Base-by-base conservation (phyloP, 306 rosid species). In the Hippophae rhamnoides region DNA sequence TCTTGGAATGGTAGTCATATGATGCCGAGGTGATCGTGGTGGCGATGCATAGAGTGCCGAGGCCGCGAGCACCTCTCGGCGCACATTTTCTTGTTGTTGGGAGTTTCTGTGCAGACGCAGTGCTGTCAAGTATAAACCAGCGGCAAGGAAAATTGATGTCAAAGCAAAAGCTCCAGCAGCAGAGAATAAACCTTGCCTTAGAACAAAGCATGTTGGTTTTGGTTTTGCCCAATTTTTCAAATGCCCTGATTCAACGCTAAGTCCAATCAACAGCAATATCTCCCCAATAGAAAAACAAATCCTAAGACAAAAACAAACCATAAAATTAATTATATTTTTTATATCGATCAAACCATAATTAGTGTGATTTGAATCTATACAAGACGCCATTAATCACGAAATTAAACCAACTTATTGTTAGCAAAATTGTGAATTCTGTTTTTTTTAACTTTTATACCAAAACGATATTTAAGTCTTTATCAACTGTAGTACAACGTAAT, bases 271-370 rank as follows among this genome's bases (percentile, higher is more conserved):
- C 48, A 93, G 48, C 67, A 93, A 60, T n/a, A 84, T 79, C 63
- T 93, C 99, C n/a, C 84, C 95, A 18, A 86, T 83, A 23, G 89
- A 81, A 67, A 93, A 93, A 72, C 90, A 88, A 56, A 82, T 71
- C 99, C 99, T 93, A 13, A 7, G 12, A 49, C 14, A 41, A 56
- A 65, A 44, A 13, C 38, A 6, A 13, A 9, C 38, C 38, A 31
- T 1, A 11, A 23, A 41, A 10, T 49, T 43, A 38, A 18, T 18
- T 18, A 18, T 18, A 0, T 0, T 18, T 18, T 18, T 18, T 18
- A 18, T 18, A 18, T 18, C 23, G 1, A 18, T 1, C n/a, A n/a
- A n/a, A n/a, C 0, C 23, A 18, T 18, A 18, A 18, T 18, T 18
- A 18, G 1, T 18, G 1, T 18, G 23, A 18, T 18, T 18, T 1